Conservation (phyloP, 2,329 filamentous ascomycete genomes). For the Fusarium stilboides region DNA sequence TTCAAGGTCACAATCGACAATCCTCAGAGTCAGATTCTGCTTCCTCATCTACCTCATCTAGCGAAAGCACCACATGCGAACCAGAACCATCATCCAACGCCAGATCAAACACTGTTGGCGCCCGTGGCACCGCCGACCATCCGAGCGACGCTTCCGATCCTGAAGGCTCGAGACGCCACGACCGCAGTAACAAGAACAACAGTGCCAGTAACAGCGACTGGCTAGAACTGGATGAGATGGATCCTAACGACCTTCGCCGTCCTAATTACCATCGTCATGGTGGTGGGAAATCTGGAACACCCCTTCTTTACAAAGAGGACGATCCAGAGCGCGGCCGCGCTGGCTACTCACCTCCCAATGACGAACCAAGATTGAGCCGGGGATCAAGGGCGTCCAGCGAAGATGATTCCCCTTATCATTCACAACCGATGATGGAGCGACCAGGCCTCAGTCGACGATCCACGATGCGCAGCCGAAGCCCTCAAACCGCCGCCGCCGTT, state of each 20-base stretch:
- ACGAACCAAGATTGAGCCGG: conserved; percentile 37
- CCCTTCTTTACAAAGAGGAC: conserved; percentile 58
- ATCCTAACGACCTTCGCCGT: conserved; percentile 59
- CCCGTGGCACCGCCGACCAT: conserved; percentile 44
- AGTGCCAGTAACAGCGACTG: conserved; percentile 51
- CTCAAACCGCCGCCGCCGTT: conserved; percentile 63
- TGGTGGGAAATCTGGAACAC: conserved; percentile 62
- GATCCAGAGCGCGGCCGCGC: conserved; percentile 51
- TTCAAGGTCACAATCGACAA: conserved; percentile 37
- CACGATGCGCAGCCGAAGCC: conserved; percentile 83
- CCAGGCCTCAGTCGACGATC: conserved; percentile 63
- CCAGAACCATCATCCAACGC: conserved; percentile 36
- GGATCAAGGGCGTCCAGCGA: conserved; percentile 42
- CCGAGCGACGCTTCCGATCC: conserved; percentile 49
- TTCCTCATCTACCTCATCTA: conserved; percentile 35
- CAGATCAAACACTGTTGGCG: conserved; percentile 49
- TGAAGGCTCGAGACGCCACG: conserved; percentile 49
- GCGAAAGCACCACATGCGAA: conserved; percentile 51
- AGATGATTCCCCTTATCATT: conserved; percentile 47
- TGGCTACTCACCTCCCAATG: conserved; percentile 33
- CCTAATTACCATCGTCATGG: conserved; percentile 63
- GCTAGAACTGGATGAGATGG: conserved; percentile 55
- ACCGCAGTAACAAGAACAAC: conserved; percentile 54
- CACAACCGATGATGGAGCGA: conserved; percentile 47
- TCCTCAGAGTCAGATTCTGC: conserved; percentile 28